Percentiles rank a stretch among this genome's conserved stretches.
Conservation (phyloP, 2,329 filamentous ascomycete genomes). For the Pyrenophora graminea region DNA sequence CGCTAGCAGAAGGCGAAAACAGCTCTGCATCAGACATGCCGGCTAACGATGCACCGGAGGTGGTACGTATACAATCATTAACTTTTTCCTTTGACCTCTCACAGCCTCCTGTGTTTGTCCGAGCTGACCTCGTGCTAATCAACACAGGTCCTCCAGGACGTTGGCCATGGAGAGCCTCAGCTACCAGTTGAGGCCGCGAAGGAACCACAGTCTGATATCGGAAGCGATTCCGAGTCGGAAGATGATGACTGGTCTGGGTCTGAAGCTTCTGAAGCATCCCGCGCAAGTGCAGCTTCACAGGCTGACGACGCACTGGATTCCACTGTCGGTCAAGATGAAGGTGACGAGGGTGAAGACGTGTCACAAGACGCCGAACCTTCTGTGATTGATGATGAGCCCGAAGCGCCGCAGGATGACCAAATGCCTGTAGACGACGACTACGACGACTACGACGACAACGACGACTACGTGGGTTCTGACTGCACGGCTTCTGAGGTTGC, state of each 20-base stretch:
- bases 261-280: slow-evolving; percentile 8
- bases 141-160: slow-evolving; percentile 4
- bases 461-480: slow-evolving; percentile 1
- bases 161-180: not conserved
- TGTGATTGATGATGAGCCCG: slow-evolving; percentile 1
- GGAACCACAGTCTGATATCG: slow-evolving; percentile 1
- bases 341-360: not conserved
- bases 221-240: slow-evolving; percentile 9
- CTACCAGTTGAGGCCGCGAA: not conserved
- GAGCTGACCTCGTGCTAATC: not conserved
- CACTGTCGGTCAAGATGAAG: slow-evolving; percentile 3
- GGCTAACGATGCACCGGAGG: slow-evolving; percentile 1
- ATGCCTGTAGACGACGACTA: not conserved
- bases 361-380: not conserved
- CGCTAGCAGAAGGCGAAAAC: slow-evolving; percentile 7
- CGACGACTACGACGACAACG: not conserved
- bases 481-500: slow-evolving; percentile 5
- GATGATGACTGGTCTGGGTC: slow-evolving; percentile 14
- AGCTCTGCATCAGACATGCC: slow-evolving; percentile 11
- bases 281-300: slow-evolving; percentile 3
- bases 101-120: not conserved
- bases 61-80: slow-evolving; percentile 12
- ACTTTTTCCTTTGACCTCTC: not conserved
- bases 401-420: slow-evolving; percentile 1
- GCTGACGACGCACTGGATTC: slow-evolving; percentile 3